Evolutionary conservation across 2,329 filamentous ascomycete genomes (phyloP), one percentile per base, ranked within the genome.

Genomic region (Epichloe hybrida): DNA sequence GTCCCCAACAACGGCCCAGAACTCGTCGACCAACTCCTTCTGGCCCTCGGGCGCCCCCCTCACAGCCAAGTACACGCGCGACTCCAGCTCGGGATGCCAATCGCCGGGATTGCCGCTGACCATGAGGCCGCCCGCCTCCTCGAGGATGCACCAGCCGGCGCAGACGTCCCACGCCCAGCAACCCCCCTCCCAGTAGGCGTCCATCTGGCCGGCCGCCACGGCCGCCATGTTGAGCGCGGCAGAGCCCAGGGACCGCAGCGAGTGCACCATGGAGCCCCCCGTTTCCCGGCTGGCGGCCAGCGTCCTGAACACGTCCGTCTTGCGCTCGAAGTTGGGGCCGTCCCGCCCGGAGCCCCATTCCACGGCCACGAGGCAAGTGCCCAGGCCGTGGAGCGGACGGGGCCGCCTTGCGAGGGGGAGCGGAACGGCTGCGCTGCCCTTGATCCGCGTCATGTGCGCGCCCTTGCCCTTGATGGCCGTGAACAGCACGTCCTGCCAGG

Each of bases 141-240:
- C 69, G 27, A 91, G 69, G 53, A 91, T 83, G 52, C 83, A 80
- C 86, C 86, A 90, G 0, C 82, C 86, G 5, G 87, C 87, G 61
- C 84, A 87, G 2, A 91, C 86, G 64, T 91, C 86, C 86, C 86
- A 91, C 2, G 86, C 84, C 78, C 85, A 91, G 65, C 84, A 88
- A 0, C 87, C 83, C 85, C 83, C 85, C 68, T 91, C 86, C 86
- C 86, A 91, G 64, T 88, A 91, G 21, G 80, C 59, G 63, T 91
- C 86, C 27, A 88, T 58, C 63, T 81, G 75, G 0, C 86, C 86
- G 9, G 79, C 77, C 3, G 86, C 86, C 3, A 88, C 82, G 39
- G 74, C 76, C 52, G 84, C 87, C 17, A 90, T 66, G 64, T 90
- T 90, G 59, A 91, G 69, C 40, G 86, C 86, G 7, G 86, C 86